Conservation (phyloP, 768 basidiomycete genomes). For the Tephrocybe sp. region DNA sequence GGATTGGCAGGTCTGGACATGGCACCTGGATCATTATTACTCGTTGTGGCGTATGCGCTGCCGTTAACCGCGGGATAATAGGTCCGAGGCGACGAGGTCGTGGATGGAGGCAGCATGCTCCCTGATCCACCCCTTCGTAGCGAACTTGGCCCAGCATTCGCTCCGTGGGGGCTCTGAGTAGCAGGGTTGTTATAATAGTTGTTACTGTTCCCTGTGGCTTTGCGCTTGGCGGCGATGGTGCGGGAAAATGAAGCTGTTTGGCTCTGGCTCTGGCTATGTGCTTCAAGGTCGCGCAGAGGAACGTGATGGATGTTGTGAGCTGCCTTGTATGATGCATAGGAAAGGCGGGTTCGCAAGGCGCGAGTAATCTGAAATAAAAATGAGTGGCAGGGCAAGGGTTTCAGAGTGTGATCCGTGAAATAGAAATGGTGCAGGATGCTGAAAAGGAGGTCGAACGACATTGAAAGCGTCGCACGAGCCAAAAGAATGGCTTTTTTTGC, state of each 20-base stretch:
- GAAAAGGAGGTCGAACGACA: slow-evolving; percentile 12
- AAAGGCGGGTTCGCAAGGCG: slow-evolving; percentile 74
- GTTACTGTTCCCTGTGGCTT: slow-evolving; percentile 37
- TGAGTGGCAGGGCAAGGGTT: slow-evolving; percentile 38
- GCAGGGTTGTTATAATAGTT: slow-evolving; percentile 54
- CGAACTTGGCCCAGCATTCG: slow-evolving; percentile 25
- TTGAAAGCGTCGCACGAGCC: slow-evolving; percentile 5
- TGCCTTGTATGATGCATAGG: slow-evolving; percentile 85
- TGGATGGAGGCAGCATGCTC: slow-evolving; percentile 46
- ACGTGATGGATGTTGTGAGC: slow-evolving; percentile 67
- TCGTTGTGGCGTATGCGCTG: slow-evolving; percentile 28
- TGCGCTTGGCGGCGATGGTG: slow-evolving; percentile 61
- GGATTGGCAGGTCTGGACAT: slow-evolving; percentile 34
- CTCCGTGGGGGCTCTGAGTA: slow-evolving; percentile 43
- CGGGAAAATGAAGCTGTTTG: slow-evolving; percentile 44
- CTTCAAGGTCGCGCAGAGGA: slow-evolving; percentile 71
- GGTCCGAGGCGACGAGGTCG: slow-evolving; percentile 42
- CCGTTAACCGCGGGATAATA: slow-evolving; percentile 39
- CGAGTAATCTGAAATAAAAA: slow-evolving; percentile 67
- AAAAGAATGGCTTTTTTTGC: slow-evolving; percentile 7
- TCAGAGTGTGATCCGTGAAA: slow-evolving; percentile 24
- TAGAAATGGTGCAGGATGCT: slow-evolving; percentile 5
- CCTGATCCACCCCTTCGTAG: slow-evolving; percentile 40
- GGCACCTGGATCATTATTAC: slow-evolving; percentile 30
- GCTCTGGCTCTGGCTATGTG: slow-evolving; percentile 46